Percentiles rank a stretch among this genome's conserved stretches.
Conservation (phyloP, 1,284 basidiomycete genomes). For the Jaminaea rosea region DNA sequence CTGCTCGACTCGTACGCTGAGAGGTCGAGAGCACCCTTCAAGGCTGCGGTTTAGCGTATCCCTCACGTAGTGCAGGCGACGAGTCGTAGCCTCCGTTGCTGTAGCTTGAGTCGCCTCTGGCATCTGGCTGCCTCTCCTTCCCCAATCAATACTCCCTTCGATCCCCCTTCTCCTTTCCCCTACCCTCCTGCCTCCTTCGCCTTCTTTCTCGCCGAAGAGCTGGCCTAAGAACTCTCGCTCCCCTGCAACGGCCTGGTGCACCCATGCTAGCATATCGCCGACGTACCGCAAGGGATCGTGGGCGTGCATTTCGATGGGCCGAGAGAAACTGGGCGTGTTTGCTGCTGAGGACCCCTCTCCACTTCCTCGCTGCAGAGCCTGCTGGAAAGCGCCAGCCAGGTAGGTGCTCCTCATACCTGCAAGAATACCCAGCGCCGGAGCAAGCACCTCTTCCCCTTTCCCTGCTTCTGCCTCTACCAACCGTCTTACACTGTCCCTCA, state of each 20-base stretch:
- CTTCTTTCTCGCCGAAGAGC: conserved; percentile 40
- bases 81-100: no score
- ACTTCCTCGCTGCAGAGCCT: conserved; percentile 81
- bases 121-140: not conserved
- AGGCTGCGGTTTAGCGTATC: conserved; percentile 74
- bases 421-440: conserved; percentile 59
- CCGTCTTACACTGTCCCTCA: conserved; percentile 68
- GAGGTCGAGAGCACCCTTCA: conserved; percentile 71
- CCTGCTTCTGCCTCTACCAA: conserved; percentile 63
- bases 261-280: conserved; percentile 97
- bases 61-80: no score
- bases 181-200: conserved; percentile 48
- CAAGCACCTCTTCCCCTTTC: conserved; percentile 50
- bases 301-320: conserved; percentile 92
- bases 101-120: conserved; percentile 28
- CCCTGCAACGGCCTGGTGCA: conserved; percentile 87
- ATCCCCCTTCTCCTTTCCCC: conserved; percentile 19
- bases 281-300: conserved; percentile 93
- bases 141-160: conserved; percentile 25
- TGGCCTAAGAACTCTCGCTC: conserved; percentile 63
- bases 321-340: conserved; percentile 60
- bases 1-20: conserved; percentile 64
- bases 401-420: conserved; percentile 72
- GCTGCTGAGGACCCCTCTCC: no score
- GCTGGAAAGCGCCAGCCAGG: conserved; percentile 69